A percentile compares a stretch with the other conserved stretches of the same genome.
These are phyloP conservation scores for Cladosporium sphaerospermum DNA, from an alignment of 2,329 filamentous ascomycete species.

Conservation along the genomic window DNA sequence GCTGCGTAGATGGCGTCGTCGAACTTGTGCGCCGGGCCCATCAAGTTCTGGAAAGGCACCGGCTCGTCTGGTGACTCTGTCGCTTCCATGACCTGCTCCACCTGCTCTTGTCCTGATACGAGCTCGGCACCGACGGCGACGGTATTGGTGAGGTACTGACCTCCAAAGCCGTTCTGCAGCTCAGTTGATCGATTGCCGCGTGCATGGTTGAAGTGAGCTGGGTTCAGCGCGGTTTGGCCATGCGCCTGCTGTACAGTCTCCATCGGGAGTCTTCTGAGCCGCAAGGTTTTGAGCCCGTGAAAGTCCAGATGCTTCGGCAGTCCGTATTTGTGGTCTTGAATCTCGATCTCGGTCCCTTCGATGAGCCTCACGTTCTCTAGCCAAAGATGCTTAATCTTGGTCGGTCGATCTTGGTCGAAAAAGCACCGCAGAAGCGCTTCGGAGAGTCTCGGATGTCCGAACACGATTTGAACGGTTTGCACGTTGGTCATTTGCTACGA, in stretches of 20 bases:
- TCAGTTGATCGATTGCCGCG: constrained; percentile 19
- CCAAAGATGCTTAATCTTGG: constrained; percentile 38
- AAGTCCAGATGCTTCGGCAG: constrained; percentile 23
- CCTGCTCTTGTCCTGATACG: constrained; percentile 13
- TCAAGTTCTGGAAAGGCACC: constrained; percentile 7
- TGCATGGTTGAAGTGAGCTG: constrained; percentile 17
- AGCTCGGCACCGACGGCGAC: constrained; percentile 14
- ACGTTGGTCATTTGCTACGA: constrained; percentile 35
- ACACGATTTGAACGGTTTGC: constrained; percentile 39
- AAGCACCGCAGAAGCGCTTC: constrained; percentile 36
- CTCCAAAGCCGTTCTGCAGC: constrained; percentile 24
- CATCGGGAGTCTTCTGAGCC: constrained; percentile 36
- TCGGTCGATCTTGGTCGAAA: constrained; percentile 27
- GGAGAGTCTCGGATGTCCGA: constrained; percentile 38
- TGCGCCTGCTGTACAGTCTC: neutral
- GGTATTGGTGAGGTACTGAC: constrained; percentile 19
- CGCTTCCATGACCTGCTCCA: constrained; percentile 7
- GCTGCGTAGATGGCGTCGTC: constrained; percentile 20
- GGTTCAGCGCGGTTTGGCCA: neutral
- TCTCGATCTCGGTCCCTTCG: constrained; percentile 17
- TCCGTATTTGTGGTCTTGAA: constrained; percentile 15
- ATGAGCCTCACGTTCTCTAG: constrained; percentile 39
- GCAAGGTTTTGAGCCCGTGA: constrained; percentile 35
- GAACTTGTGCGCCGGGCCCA: constrained; percentile 8
- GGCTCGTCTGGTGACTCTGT: neutral